Evolutionary conservation across 257 asterid species (phyloP).

Genomic region (Orobanche coerulescens): DNA sequence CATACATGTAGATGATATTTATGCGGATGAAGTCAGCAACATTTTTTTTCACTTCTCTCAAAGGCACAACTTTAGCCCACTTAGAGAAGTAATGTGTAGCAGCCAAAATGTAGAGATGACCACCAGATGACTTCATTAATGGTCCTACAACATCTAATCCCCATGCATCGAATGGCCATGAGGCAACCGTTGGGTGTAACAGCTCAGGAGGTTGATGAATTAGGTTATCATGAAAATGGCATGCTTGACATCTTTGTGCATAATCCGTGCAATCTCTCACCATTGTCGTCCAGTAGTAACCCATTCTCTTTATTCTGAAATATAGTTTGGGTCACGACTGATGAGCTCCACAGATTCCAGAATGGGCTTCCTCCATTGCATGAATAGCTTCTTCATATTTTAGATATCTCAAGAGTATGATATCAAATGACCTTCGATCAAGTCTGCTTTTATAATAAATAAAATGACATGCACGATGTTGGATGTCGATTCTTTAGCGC

Average conservation of each 20-base stretch:
- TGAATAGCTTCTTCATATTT: too few relatives aligned
- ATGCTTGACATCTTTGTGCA: background rate
- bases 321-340: background rate
- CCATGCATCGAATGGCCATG: background rate
- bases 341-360: background rate
- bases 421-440: too few relatives aligned
- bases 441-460: too few relatives aligned
- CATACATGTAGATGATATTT: background rate
- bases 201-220: background rate
- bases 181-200: background rate
- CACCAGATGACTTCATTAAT: background rate
- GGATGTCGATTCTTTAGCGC: background rate
- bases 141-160: background rate
- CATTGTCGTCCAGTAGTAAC: background rate
- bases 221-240: background rate
- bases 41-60: background rate
- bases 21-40: background rate
- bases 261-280: background rate
- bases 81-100: background rate
- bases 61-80: background rate
- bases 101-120: too few relatives aligned
- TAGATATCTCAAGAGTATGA: too few relatives aligned
- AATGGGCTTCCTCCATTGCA: too few relatives aligned
- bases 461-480: background rate
- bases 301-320: background rate